phyloP scores from a whole-genome alignment of 2,329 filamentous ascomycete genomes.

The Ceratocystis cubensis region DNA sequence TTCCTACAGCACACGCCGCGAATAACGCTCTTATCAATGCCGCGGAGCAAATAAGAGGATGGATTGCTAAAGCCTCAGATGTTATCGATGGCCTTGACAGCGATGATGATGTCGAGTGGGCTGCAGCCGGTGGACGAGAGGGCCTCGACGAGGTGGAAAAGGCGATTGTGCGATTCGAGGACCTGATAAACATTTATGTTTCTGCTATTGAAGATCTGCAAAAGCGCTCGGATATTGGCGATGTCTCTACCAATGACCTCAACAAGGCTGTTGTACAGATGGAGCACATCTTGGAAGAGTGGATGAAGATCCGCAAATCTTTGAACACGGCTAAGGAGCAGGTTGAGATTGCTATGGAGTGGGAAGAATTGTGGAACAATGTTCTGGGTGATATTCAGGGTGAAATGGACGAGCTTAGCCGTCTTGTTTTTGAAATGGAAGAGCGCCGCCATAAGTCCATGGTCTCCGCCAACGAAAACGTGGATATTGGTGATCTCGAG shows the following conservation, averaged over 20 bases:
- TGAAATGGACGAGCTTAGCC: constrained; percentile 66
- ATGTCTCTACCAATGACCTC: constrained; percentile 59
- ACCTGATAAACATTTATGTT: constrained; percentile 83
- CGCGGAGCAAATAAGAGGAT: constrained; percentile 82
- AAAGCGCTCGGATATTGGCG: constrained; percentile 58
- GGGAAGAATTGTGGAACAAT: constrained; percentile 92
- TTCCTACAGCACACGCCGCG: constrained; percentile 74
- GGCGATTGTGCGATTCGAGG: constrained; percentile 73
- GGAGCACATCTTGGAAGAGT: constrained; percentile 73
- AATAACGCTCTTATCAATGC: constrained; percentile 72
- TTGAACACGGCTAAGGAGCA: constrained; percentile 73
- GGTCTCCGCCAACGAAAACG: constrained; percentile 49
- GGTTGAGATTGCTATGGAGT: constrained; percentile 96
- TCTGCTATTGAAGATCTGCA: constrained; percentile 88
- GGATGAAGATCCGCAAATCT: constrained; percentile 67
- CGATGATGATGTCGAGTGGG: constrained; percentile 97
- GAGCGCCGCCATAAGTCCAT: constrained; percentile 77
- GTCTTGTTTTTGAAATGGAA: constrained; percentile 94
- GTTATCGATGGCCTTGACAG: constrained; percentile 82
- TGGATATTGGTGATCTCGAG: constrained; percentile 78
- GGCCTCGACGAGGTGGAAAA: constrained; percentile 60
- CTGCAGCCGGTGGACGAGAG: constrained; percentile 71
- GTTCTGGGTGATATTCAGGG: constrained; percentile 87
- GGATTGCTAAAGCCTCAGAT: constrained; percentile 85
- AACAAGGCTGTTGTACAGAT: constrained; percentile 71